Evolutionary conservation across 225 moss, liverwort and hornwort species (phyloP), one percentile per base, ranked within the genome.

Genomic region (Straminergon stramineum): DNA sequence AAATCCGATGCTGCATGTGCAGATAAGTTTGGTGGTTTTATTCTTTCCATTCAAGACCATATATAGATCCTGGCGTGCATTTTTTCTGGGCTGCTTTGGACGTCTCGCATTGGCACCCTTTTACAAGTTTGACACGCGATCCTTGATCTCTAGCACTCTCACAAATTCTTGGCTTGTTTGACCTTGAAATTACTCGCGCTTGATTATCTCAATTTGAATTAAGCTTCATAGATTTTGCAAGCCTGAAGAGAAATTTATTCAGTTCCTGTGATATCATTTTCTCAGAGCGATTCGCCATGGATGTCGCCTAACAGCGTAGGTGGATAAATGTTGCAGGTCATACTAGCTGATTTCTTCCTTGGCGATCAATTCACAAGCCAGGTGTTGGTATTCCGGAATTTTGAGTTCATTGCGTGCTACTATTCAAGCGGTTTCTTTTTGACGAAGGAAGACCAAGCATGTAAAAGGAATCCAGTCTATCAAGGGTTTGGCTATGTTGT

Each of bases 281-380:
- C 76, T 75, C 21, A 51, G 53, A 87, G 39, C 45, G 31, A 30
- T 75, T 90, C 75, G 31, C 67, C 67, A 41, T 37, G 48, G 31
- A 22, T 57, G 34, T 34, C 21, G 28, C 52, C 43, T 70, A 70
- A 83, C 13, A 83, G 12, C 74, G 74, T 70, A 37, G 86, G 53
- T 84, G 83, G 51, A 79, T 63, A 16, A 76, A 51, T 88, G 51
- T 24, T 85, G 84, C 93, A 96, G 97, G 97, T 95, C 35, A 61
- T 91, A 48, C 83, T 96, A 53, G 91, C 92, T 26, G 95, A 97
- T 91, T 97, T 97, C 76, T 95, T 96, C 83, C 92, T 96, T 28
- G 95, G 94, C 39, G 96, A 97, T 83, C 96, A 97, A 83, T 87
- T 96, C n/a, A 95, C 95, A 88, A 96, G 96, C 85, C 96, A 96